Percentiles rank a stretch among this genome's conserved stretches.
Conservation (phyloP, 345 rosid genomes). For the Brassica carinata region DNA sequence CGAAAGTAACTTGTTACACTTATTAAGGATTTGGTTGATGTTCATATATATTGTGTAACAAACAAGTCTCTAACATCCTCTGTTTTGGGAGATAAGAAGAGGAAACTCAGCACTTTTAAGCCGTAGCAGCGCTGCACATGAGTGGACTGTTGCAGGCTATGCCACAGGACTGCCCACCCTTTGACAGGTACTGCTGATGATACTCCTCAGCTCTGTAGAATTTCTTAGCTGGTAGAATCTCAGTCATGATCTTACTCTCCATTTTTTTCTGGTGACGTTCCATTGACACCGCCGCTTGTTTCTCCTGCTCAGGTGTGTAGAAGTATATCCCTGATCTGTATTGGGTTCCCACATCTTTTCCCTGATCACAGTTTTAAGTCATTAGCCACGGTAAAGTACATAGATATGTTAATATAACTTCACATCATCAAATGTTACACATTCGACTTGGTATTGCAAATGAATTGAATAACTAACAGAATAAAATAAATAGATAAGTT, state of each 20-base stretch:
- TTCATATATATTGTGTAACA: too few species aligned
- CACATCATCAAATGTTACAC: not conserved
- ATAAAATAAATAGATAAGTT: too few species aligned
- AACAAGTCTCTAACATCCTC: too few species aligned
- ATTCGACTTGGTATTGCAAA: not conserved
- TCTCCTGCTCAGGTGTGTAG: constrained; percentile 86
- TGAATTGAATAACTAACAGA: not conserved
- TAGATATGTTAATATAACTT: not conserved
- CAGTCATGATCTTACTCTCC: constrained; percentile 74
- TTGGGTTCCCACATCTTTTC: constrained; percentile 43
- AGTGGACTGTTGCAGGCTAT: not conserved
- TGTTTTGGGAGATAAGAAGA: not conserved
- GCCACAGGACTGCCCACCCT: constrained; percentile 73
- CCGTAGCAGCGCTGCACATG: not conserved
- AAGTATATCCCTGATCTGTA: constrained; percentile 85
- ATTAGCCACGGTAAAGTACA: not conserved
- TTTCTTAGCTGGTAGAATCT: constrained; percentile 83
- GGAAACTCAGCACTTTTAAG: not conserved
- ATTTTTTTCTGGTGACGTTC: constrained; percentile 63
- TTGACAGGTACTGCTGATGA: constrained; percentile 90
- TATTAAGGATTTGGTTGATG: too few species aligned
- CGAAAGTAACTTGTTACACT: not conserved
- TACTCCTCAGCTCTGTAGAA: constrained; percentile 91
- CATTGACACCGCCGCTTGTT: constrained; percentile 65
- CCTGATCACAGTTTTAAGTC: constrained; percentile 44